These are phyloP conservation scores for Nicotiana tomentosiformis DNA, from an alignment of 257 asterid species.

Conservation along the genomic window DNA sequence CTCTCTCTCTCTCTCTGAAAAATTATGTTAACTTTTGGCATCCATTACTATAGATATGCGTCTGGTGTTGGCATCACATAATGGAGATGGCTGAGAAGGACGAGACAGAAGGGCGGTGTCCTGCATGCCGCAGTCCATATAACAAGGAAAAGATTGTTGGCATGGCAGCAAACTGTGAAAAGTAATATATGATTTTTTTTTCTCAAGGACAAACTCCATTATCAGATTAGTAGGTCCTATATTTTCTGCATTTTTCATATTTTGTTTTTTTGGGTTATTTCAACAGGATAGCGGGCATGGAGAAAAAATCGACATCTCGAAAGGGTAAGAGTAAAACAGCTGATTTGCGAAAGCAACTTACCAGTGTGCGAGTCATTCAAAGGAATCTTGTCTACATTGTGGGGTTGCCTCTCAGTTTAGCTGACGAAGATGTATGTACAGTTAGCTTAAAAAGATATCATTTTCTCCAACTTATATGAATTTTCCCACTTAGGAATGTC, in stretches of 20 bases:
- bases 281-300: slow-evolving; percentile 65
- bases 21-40: neutral
- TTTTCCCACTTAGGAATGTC: neutral
- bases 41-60: slow-evolving; percentile 57
- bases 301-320: slow-evolving; percentile 57
- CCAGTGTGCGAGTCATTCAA: slow-evolving; percentile 86
- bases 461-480: neutral
- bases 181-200: slow-evolving; percentile 29
- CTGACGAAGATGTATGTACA: slow-evolving; percentile 77
- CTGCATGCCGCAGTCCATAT: slow-evolving; percentile 95
- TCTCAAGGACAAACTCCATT: neutral
- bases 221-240: slow-evolving; percentile 5
- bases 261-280: neutral
- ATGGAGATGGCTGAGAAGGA: slow-evolving; percentile 99
- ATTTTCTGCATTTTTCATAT: slow-evolving; percentile 9
- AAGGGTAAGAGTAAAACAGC: slow-evolving; percentile 70
- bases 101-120: slow-evolving; percentile 91
- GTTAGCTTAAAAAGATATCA: neutral
- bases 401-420: slow-evolving; percentile 83
- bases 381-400: slow-evolving; percentile 93
- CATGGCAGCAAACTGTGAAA: slow-evolving; percentile 63
- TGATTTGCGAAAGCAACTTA: slow-evolving; percentile 88
- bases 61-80: slow-evolving; percentile 99
- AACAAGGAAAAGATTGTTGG: slow-evolving; percentile 96
- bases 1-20: neutral